phyloP scores from a whole-genome alignment of 768 basidiomycete species.

The Lactifluus echinatus region DNA sequence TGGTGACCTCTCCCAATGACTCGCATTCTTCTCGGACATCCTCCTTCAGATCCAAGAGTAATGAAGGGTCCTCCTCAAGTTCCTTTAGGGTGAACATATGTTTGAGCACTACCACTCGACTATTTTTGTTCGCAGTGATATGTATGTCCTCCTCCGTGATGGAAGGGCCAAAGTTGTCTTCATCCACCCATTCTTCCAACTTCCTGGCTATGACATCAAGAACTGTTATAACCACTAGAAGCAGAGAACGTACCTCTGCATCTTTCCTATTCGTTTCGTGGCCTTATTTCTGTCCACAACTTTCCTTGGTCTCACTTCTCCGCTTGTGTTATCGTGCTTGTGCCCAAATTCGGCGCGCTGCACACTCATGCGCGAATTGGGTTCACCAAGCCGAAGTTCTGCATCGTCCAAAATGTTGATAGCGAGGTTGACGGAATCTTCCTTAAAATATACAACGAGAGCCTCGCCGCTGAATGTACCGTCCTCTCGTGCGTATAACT shows the following conservation, averaged over 20 bases:
- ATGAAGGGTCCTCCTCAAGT: constrained; percentile 73
- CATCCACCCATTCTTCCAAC: constrained; percentile 88
- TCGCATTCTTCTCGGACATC: constrained; percentile 94
- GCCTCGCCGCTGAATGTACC: constrained; percentile 92
- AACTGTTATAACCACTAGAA: not conserved
- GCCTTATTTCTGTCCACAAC: constrained; percentile 72
- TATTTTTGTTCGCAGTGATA: constrained; percentile 41
- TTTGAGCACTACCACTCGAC: constrained; percentile 85
- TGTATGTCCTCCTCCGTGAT: constrained; percentile 46
- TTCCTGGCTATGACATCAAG: constrained; percentile 46
- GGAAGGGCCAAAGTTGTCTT: constrained; percentile 81
- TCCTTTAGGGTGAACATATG: constrained; percentile 90
- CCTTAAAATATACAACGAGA: constrained; percentile 93
- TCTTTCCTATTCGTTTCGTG: constrained; percentile 68
- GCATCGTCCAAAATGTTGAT: constrained; percentile 84
- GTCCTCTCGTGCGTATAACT: constrained; percentile 85
- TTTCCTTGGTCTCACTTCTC: constrained; percentile 43
- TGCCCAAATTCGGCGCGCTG: constrained; percentile 71
- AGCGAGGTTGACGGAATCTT: constrained; percentile 86
- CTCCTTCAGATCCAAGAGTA: constrained; percentile 89
- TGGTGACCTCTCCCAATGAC: constrained; percentile 87
- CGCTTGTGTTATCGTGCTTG: constrained; percentile 41
- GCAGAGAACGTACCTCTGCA: constrained; percentile 61
- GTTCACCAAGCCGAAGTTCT: constrained; percentile 76
- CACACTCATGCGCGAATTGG: constrained; percentile 64